phyloP scores from a whole-genome alignment of 352 stramenopile species.

The Phytopythium litorale region DNA sequence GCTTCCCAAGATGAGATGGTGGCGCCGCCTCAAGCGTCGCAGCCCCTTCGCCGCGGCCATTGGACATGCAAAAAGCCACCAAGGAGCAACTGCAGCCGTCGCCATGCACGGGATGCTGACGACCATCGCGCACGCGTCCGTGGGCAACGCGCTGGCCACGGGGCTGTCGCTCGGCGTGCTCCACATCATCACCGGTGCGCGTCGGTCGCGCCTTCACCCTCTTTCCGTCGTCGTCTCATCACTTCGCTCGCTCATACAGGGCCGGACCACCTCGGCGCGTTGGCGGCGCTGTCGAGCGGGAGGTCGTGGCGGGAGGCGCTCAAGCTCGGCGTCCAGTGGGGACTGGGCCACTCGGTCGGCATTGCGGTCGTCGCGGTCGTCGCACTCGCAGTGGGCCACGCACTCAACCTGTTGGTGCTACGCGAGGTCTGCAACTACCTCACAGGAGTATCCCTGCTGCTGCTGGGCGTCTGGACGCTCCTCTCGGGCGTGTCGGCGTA shows the following conservation, averaged over 20 bases:
- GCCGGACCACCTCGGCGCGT: constrained; percentile 85
- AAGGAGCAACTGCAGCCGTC: too few relatives aligned
- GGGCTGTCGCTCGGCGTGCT: constrained; percentile 43
- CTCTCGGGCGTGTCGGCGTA: constrained; percentile 33
- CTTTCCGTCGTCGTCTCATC: neutral
- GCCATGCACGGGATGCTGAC: neutral
- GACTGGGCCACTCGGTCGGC: constrained; percentile 83
- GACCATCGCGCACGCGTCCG: constrained; percentile 19
- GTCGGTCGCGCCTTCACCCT: neutral
- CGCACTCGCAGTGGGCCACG: constrained; percentile 47
- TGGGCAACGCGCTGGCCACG: constrained; percentile 28
- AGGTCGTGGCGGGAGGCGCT: constrained; percentile 63
- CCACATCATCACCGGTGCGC: constrained; percentile 49
- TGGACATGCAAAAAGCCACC: too few relatives aligned
- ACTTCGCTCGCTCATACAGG: constrained; percentile 16
- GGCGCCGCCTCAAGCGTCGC: constrained; percentile 3
- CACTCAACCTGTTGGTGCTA: constrained; percentile 24
- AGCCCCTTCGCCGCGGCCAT: neutral
- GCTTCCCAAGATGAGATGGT: too few relatives aligned
- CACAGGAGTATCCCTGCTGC: constrained; percentile 56
- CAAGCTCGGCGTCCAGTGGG: constrained; percentile 83
- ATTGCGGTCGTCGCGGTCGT: constrained; percentile 60
- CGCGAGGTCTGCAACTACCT: constrained; percentile 56
- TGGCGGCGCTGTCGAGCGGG: constrained; percentile 80
- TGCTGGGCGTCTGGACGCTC: constrained; percentile 52